These are phyloP conservation scores for Bisporella sp. DNA, from an alignment of 2,329 filamentous ascomycete species.

Conservation along the genomic window DNA sequence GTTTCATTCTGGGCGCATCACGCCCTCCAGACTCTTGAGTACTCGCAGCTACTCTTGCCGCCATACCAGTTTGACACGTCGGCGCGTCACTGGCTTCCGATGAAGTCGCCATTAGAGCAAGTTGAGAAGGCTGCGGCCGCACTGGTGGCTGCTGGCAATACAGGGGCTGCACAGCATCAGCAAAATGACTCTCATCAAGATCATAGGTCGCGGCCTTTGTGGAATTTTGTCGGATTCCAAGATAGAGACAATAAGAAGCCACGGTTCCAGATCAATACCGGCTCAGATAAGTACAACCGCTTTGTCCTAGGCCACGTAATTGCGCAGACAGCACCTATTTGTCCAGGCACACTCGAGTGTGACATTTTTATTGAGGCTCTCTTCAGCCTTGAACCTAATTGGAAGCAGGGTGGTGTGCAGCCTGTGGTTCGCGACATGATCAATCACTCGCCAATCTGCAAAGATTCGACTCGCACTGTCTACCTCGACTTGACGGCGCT, in stretches of 20 bases:
- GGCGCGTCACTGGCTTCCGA: conserved; percentile 27
- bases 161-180: no score
- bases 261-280: conserved; percentile 37
- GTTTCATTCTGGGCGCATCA: conserved; percentile 2
- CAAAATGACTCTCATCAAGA: no score
- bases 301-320: conserved; percentile 32
- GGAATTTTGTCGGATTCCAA: conserved; percentile 25
- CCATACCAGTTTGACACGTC: conserved; percentile 31
- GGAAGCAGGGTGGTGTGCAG: background rate
- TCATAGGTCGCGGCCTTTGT: conserved; percentile 22
- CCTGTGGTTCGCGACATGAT: conserved; percentile 4
- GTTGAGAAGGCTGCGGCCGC: conserved; percentile 3
- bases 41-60: conserved; percentile 16
- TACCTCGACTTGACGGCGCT: conserved; percentile 5
- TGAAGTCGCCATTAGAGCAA: conserved; percentile 5
- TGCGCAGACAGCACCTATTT: conserved; percentile 20
- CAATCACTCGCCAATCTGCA: conserved; percentile 5
- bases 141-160: background rate
- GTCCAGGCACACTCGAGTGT: conserved; percentile 11
- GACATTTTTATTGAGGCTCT: conserved; percentile 13
- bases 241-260: conserved; percentile 20
- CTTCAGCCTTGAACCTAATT: conserved; percentile 3
- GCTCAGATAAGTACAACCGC: conserved; percentile 26
- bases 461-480: conserved; percentile 4
- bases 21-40: background rate